Conservation (phyloP, 139 green algal genomes). For the Ostreobium quekettii region DNA sequence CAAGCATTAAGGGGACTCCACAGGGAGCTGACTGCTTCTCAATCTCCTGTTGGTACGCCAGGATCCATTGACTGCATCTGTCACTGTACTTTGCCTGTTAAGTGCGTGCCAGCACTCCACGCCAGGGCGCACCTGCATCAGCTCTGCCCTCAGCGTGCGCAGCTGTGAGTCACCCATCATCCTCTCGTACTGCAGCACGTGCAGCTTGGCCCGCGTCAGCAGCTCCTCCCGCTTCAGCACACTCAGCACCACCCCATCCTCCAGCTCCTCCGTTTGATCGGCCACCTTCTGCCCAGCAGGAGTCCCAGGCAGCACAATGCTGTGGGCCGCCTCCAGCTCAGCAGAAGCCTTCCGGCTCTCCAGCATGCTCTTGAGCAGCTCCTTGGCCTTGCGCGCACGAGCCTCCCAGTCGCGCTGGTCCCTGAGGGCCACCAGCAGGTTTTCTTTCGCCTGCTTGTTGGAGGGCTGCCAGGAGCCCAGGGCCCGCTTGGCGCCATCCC, state of each 20-base stretch:
- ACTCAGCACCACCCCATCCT: constrained; percentile 48
- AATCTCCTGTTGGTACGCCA: too few relatives aligned
- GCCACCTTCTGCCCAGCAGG: constrained; percentile 15
- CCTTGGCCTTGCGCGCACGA: constrained; percentile 36
- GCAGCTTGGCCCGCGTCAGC: constrained; percentile 72
- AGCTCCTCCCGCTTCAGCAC: constrained; percentile 66
- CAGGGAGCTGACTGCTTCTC: too few relatives aligned
- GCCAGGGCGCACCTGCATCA: constrained; percentile 64
- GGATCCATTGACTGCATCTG: too few relatives aligned
- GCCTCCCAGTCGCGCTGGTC: constrained; percentile 54
- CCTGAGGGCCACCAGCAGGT: constrained; percentile 40
- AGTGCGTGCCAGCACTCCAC: too few relatives aligned
- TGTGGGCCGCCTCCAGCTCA: constrained; percentile 35
- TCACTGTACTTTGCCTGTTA: too few relatives aligned
- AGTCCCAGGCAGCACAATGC: constrained; percentile 4
- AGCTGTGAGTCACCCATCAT: constrained; percentile 38
- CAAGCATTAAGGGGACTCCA: too few relatives aligned
- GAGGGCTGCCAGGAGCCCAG: constrained; percentile 36
- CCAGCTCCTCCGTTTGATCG: constrained; percentile 25
- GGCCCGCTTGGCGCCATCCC: constrained; percentile 60
- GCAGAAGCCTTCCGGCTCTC: constrained; percentile 42
- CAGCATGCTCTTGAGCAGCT: constrained; percentile 65
- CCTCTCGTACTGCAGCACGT: constrained; percentile 57
- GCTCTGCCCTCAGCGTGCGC: constrained; percentile 45
- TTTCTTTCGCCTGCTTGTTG: constrained; percentile 27